These are phyloP conservation scores for Erucastrum elatum DNA, from an alignment of 345 rosid genomes.

Conservation along the genomic window DNA sequence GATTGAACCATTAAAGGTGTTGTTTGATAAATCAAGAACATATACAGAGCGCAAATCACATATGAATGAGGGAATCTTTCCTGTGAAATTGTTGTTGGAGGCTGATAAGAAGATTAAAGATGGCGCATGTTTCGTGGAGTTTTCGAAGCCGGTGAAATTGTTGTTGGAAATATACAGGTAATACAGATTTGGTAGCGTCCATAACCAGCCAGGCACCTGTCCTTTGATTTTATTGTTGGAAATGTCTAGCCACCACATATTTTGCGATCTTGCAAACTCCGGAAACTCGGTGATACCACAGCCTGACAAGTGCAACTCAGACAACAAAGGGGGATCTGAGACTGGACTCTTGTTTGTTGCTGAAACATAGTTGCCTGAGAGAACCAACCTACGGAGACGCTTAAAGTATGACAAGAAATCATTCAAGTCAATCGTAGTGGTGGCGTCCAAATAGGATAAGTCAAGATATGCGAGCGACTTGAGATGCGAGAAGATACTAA, in stretches of 20 bases:
- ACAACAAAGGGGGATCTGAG: background rate
- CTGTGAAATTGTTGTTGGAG: no score
- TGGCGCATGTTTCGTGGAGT: background rate
- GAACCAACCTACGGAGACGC: background rate
- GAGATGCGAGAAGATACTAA: background rate
- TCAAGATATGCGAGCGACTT: background rate
- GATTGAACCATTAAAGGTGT: no score
- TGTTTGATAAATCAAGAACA: no score
- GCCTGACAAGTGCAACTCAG: background rate
- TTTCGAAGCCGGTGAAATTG: background rate
- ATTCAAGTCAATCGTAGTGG: background rate
- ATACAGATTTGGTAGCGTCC: background rate
- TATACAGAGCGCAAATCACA: no score
- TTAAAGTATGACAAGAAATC: background rate
- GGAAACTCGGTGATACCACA: background rate
- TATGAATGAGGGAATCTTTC: no score
- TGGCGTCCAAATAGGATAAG: background rate
- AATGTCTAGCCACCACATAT: background rate
- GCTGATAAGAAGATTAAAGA: background rate
- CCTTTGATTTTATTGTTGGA: background rate
- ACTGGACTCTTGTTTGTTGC: background rate
- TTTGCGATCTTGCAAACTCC: background rate
- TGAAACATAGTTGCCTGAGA: background rate
- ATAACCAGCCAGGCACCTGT: background rate
- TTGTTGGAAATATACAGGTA: background rate